These are phyloP conservation scores for Vitis hybrid DNA, from an alignment of 177 flowering plant genomes.

Conservation along the genomic window DNA sequence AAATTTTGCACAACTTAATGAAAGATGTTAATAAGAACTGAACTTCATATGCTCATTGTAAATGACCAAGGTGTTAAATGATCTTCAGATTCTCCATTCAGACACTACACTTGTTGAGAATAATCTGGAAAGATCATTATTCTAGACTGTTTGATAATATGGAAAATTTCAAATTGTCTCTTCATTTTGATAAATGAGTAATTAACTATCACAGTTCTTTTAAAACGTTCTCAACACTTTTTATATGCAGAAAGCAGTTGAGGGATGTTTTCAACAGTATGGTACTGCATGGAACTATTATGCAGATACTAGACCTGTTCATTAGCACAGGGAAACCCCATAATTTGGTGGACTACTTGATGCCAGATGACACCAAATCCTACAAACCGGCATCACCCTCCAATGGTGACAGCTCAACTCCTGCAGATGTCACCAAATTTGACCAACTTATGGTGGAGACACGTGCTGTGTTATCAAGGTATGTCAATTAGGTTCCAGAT, in stretches of 20 bases:
- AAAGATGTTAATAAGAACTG: no score
- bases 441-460: conserved; percentile 80
- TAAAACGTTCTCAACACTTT: not conserved
- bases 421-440: conserved; percentile 43
- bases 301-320: conserved; percentile 67
- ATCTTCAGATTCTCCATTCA: no score
- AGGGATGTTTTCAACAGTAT: conserved; percentile 54
- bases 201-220: not conserved
- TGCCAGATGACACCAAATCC: conserved; percentile 55
- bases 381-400: conserved; percentile 29
- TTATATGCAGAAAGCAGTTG: conserved; percentile 73
- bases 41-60: no score
- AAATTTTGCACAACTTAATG: no score
- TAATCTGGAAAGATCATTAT: not conserved
- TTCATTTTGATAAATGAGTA: not conserved
- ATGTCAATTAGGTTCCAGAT: conserved; percentile 1
- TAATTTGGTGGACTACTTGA: conserved; percentile 72
- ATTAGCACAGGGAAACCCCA: conserved; percentile 53
- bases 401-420: conserved; percentile 16
- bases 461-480: conserved; percentile 74
- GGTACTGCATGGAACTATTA: conserved; percentile 57
- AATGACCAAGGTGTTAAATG: no score
- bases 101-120: not conserved
- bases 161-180: no score
- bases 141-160: not conserved